Evolutionary conservation across 768 basidiomycete species (phyloP).

Genomic region (Tricholoma hemisulphureum): DNA sequence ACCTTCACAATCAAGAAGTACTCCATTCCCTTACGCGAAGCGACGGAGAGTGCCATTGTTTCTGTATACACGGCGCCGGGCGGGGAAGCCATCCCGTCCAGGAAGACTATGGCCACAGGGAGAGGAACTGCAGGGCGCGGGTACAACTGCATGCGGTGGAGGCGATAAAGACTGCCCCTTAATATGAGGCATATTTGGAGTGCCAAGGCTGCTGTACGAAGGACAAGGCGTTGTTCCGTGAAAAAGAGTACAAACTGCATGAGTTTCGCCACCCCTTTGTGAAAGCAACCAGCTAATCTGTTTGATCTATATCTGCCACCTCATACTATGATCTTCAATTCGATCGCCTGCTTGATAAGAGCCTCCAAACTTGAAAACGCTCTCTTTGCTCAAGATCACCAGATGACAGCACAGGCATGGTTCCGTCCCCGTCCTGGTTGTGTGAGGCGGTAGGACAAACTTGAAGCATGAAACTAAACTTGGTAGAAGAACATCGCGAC

Average conservation of each 20-base stretch:
- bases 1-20: conserved; percentile 10
- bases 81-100: conserved; percentile 6
- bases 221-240: conserved; percentile 7
- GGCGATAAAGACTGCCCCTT: conserved; percentile 8
- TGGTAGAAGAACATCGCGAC: conserved; percentile 5
- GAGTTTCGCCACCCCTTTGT: conserved; percentile 10
- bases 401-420: not conserved
- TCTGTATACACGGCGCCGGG: conserved; percentile 2
- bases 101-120: conserved; percentile 1
- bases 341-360: not conserved
- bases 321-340: not conserved
- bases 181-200: not conserved
- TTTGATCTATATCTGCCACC: not conserved
- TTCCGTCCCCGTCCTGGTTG: conserved; percentile 7
- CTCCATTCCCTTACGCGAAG: not conserved
- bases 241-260: conserved; percentile 9
- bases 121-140: conserved; percentile 10
- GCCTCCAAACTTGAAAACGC: not conserved
- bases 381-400: not conserved
- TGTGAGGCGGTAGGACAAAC: conserved; percentile 1
- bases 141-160: conserved; percentile 12
- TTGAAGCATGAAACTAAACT: conserved; percentile 5
- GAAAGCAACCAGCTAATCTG: not conserved
- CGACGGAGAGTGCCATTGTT: not conserved
- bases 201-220: not conserved